A percentile compares a stretch with the other conserved stretches of the same genome.
These are phyloP conservation scores for Vitis vinifera DNA, from an alignment of 164 flowering plant genomes.

Conservation along the genomic window ASM3070453v1 NC_081812.1:21738501-21739000, in stretches of 20 bases:
- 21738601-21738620: slow-evolving; percentile 30
- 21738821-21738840: slow-evolving; percentile 17
- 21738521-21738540: slow-evolving; percentile 1
- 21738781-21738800: slow-evolving; percentile 35
- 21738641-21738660: too few relatives aligned
- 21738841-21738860: slow-evolving; percentile 15
- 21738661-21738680: too few relatives aligned
- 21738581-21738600: slow-evolving; percentile 32
- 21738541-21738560: slow-evolving; percentile 18
- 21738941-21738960: slow-evolving; percentile 29
- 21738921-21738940: slow-evolving; percentile 15
- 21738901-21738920: slow-evolving; percentile 35
- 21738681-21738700: too few relatives aligned
- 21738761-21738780: slow-evolving; percentile 27
- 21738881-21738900: slow-evolving; percentile 27
- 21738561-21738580: slow-evolving; percentile 24
- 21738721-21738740: slow-evolving; percentile 16
- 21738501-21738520: slow-evolving; percentile 12
- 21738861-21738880: slow-evolving; percentile 12
- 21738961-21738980: slow-evolving; percentile 3
- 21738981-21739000: neutral
- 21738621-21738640: slow-evolving; percentile 5
- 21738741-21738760: slow-evolving; percentile 28
- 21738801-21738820: slow-evolving; percentile 27
- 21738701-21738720: slow-evolving; percentile 7